Evolutionary conservation across 2,329 filamentous ascomycete species (phyloP), one percentile per base, ranked within the genome.

Genomic region (Fusarium nelsonii): DNA sequence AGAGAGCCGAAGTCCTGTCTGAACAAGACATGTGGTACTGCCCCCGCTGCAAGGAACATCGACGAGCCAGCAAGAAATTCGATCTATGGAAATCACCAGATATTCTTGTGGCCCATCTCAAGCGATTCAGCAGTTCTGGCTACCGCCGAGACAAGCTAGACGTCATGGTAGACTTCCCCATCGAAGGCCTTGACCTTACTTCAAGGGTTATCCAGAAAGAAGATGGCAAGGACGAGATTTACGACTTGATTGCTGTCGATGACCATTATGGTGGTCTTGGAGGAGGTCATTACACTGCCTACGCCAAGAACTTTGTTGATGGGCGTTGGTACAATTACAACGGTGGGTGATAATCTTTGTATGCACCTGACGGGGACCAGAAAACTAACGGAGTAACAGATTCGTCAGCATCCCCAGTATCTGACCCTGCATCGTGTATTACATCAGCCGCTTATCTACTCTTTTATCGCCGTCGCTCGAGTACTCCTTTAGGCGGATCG

Each of bases 1-100:
- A 96, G 76, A 95, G 95, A 77, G 92, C 94, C 63, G 96, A 99
- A 80, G 90, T 97, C 15, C 84, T 99, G 6, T 97, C 95, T 0
- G 93, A 97, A 78, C 92, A 97, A 76, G 97, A 99, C 77, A 95
- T 93, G 63, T 99, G 96, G 96, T 98, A 97, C 78, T 99, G 96
- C 76, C 95, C 93, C 58, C 89, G 93, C 32, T 99, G 96, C 85
- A 98, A 98, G 78, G 93, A 97, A 74, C 91, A 97, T 74, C 90
- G 93, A 16, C 90, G 93, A 63, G 96, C 96, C 20, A 94, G 91
- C 81, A 99, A 99, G 84, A 97, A 96, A 75, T 93, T 99, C 54
- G 94, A 98, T 76, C 87, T 99, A 18, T 99, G 96, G 96, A 97
- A 95, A 76, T 91, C 92, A 3, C 96, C 96, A 1, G 96, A 99